These are phyloP conservation scores for Camelina hispida DNA, from an alignment of 345 rosid genomes.

Conservation along the genomic window DNA sequence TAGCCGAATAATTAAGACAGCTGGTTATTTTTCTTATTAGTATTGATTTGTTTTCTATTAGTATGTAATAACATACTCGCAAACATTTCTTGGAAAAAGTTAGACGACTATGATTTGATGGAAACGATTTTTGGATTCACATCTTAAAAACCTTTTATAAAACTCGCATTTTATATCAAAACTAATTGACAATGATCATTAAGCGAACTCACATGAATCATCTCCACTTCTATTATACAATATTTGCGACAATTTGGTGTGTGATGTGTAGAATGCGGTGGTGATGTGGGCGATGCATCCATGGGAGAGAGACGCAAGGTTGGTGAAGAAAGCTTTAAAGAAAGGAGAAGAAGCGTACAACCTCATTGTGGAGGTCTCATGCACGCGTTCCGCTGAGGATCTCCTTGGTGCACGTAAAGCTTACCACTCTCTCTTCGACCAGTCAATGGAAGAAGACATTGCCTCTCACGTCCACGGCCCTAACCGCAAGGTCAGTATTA, in stretches of 20 bases:
- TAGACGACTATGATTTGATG: not conserved
- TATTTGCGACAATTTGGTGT: not conserved
- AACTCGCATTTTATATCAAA: not conserved
- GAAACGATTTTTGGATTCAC: not conserved
- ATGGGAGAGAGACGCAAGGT: slow-evolving; percentile 95
- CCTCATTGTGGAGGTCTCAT: slow-evolving; percentile 73
- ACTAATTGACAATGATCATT: not conserved
- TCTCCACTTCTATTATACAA: not conserved
- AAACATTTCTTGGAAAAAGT: not conserved
- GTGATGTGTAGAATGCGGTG: slow-evolving; percentile 62
- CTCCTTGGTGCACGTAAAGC: slow-evolving; percentile 87
- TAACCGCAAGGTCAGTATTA: slow-evolving; percentile 57
- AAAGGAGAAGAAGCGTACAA: slow-evolving; percentile 58
- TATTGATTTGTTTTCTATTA: not conserved
- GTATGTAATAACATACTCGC: no score
- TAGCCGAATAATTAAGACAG: not conserved
- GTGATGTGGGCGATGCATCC: slow-evolving; percentile 81
- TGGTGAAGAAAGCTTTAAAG: slow-evolving; percentile 63
- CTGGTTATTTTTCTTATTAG: not conserved
- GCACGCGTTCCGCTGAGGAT: slow-evolving; percentile 80
- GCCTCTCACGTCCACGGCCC: slow-evolving; percentile 56
- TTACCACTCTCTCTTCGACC: slow-evolving; percentile 85
- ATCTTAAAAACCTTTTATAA: not conserved
- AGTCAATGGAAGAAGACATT: slow-evolving; percentile 83
- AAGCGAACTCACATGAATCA: not conserved